Conservation (phyloP, 768 basidiomycete species). For the Pleurotus tuoliensis region DNA sequence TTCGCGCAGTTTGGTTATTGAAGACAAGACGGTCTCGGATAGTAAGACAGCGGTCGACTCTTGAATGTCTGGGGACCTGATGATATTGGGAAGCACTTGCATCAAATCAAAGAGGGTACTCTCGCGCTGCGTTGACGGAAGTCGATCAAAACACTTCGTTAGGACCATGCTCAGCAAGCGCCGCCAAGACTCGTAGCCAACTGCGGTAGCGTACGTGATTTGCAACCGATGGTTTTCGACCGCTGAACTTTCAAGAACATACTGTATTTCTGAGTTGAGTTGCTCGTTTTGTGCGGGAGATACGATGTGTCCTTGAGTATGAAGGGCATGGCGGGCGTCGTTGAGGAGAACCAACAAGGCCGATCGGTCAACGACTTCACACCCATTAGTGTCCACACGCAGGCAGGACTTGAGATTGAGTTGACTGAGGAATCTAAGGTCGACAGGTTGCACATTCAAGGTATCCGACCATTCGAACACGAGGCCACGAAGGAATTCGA, state of each 20-base stretch:
- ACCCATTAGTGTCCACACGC: conserved; percentile 64
- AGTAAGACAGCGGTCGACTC: conserved; percentile 78
- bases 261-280: conserved; percentile 63
- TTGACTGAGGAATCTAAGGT: conserved; percentile 60
- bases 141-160: conserved; percentile 79
- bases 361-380: conserved; percentile 76
- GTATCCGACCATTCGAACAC: conserved; percentile 88
- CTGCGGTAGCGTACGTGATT: conserved; percentile 64
- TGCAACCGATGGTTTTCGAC: conserved; percentile 87
- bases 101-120: conserved; percentile 89
- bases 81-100: conserved; percentile 69
- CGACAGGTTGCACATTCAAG: conserved; percentile 50
- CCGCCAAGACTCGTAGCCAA: conserved; percentile 82
- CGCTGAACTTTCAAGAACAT: conserved; percentile 79
- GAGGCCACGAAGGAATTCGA: conserved; percentile 84
- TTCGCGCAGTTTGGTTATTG: conserved; percentile 86
- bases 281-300: conserved; percentile 62
- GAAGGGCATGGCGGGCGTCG: conserved; percentile 53
- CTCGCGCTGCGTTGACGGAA: conserved; percentile 81
- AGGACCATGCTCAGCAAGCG: conserved; percentile 80
- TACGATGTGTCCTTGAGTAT: conserved; percentile 63
- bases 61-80: conserved; percentile 61
- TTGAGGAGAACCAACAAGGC: conserved; percentile 70
- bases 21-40: conserved; percentile 76
- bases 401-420: conserved; percentile 71